Evolutionary conservation across 2,329 filamentous ascomycete species (phyloP), one percentile per base, ranked within the genome.

Genomic region (Trematosphaeria pertusa): DNA sequence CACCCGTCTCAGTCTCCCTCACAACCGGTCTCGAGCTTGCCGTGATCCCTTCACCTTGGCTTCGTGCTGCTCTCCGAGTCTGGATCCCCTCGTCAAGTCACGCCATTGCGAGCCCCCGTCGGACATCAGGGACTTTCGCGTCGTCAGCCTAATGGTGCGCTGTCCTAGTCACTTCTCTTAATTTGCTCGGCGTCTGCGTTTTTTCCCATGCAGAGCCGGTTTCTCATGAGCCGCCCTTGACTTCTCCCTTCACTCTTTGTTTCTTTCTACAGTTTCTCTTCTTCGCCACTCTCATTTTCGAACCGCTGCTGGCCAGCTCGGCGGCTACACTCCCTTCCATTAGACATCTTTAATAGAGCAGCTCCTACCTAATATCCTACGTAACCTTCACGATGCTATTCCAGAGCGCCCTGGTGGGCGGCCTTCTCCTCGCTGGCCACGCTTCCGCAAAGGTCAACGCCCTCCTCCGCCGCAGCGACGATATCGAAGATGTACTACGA

Each of bases 301-400:
- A 53, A 54, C 12, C 55, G 69, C 69, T 72, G 69, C 69, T 69
- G 69, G 58, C 55, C 69, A 70, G 69, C 65, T 41, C 50, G 52
- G 59, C 61, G 31, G 52, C 50, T 41, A 52, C 51, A 8, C 50
- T 46, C 40, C 19, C 44, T 50, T 41, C 40, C 26, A 34, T 28
- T 47, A 48, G 56, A 56, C 56, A 36, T 58, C 58, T 68, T 69
- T 71, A 71, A 71, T 71, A 64, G 43, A 60, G 43, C 58, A 47
- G 46, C 48, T 31, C 53, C 35, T 57, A 56, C 40, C 59, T 71
- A 67, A 68, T 70, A 62, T 50, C 48, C 36, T 37, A 8, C 24
- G 24, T 12, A 45, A 35, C 37, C 45, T 47, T 46, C 43, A 57
- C 47, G 19, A 73, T 73, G 70, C 53, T 70, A 10, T 61, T 67